phyloP scores from a whole-genome alignment of 805 yeast species.

The Candida ponderosae region DNA sequence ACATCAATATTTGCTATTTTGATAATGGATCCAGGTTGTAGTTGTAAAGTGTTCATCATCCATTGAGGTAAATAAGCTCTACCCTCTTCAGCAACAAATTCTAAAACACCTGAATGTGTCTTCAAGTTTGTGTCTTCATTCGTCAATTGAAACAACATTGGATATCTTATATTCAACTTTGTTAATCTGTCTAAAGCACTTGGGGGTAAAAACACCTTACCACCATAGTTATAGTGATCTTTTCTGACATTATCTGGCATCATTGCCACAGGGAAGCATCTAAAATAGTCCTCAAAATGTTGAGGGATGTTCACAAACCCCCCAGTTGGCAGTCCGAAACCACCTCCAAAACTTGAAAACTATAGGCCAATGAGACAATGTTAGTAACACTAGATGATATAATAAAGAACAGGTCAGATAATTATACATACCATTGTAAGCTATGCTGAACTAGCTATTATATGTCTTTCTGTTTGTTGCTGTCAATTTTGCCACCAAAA shows the following conservation, averaged over 20 bases:
- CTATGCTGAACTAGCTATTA: too few relatives aligned
- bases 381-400: background rate
- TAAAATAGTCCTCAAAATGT: conserved; percentile 74
- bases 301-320: conserved; percentile 27
- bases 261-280: conserved; percentile 89
- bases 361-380: background rate
- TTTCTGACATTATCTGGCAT: conserved; percentile 64
- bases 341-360: conserved; percentile 31
- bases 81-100: conserved; percentile 96
- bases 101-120: conserved; percentile 92
- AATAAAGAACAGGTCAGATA: background rate
- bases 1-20: conserved; percentile 71
- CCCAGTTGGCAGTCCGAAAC: conserved; percentile 11
- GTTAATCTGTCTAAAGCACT: conserved; percentile 85
- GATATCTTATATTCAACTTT: conserved; percentile 87
- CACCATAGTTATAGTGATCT: conserved; percentile 85
- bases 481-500: too few relatives aligned
- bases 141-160: conserved; percentile 82
- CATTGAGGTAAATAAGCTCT: conserved; percentile 91
- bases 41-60: conserved; percentile 78
- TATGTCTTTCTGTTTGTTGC: too few relatives aligned
- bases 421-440: conserved; percentile 1
- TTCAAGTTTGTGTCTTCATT: conserved; percentile 52
- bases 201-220: conserved; percentile 91
- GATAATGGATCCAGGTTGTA: conserved; percentile 75